Conservation (phyloP, 139 green algal genomes). For the Tetratostichococcus sp. region DNA sequence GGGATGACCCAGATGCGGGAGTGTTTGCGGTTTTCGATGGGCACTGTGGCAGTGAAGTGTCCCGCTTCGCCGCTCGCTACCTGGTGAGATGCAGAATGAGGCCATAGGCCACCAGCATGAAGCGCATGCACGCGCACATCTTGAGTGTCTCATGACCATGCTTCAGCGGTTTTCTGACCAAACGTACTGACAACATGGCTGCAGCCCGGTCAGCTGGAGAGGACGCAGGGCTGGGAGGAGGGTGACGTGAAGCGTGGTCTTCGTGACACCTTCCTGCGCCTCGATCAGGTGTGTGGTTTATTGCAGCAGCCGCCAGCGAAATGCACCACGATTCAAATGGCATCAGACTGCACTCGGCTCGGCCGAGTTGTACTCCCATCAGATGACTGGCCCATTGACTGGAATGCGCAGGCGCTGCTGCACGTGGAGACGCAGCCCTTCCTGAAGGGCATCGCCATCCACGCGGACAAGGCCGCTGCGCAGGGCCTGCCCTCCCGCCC, state of each 20-base stretch:
- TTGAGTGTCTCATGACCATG: too few species aligned
- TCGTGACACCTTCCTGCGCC: neutral
- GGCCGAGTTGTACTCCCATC: too few species aligned
- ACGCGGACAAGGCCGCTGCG: neutral
- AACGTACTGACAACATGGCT: too few species aligned
- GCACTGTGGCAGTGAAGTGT: neutral
- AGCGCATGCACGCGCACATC: too few species aligned
- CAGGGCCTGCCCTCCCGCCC: neutral
- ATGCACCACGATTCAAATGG: too few species aligned
- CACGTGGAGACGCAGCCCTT: conserved; percentile 1
- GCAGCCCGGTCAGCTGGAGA: neutral
- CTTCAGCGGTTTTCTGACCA: too few species aligned
- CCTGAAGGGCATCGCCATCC: neutral
- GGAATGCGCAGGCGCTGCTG: neutral
- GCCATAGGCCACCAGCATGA: too few species aligned
- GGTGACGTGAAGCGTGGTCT: neutral
- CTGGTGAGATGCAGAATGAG: too few species aligned
- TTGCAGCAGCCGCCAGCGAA: too few species aligned
- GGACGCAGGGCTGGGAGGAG: neutral
- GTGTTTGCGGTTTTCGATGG: neutral
- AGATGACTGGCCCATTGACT: too few species aligned
- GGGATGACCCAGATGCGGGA: neutral
- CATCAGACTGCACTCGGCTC: too few species aligned
- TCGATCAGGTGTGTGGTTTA: neutral
- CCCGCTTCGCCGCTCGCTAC: neutral